These are phyloP conservation scores for Tylopilus sp. DNA, from an alignment of 1,284 basidiomycete species.

Conservation along the genomic window DNA sequence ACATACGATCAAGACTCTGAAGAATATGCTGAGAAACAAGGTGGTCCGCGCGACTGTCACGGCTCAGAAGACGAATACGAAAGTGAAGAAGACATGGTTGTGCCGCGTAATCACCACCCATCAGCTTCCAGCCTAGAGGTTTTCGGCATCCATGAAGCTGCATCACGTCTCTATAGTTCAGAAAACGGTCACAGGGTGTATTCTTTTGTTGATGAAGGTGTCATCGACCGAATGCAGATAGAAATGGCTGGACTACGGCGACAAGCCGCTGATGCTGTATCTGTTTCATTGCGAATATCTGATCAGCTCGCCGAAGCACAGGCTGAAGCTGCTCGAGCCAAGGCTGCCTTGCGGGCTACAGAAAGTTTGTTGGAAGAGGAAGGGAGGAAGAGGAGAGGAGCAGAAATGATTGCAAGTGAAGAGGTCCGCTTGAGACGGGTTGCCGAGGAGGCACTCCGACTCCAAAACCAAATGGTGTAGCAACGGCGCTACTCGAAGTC, in stretches of 20 bases:
- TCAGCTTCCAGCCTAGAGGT: slow-evolving; percentile 30
- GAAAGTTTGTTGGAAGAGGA: slow-evolving; percentile 61
- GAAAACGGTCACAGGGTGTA: slow-evolving; percentile 20
- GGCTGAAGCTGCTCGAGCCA: slow-evolving; percentile 50
- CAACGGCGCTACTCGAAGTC: not conserved
- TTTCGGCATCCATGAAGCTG: slow-evolving; percentile 32
- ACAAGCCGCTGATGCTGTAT: slow-evolving; percentile 61
- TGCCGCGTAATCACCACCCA: slow-evolving; percentile 43
- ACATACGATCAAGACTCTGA: slow-evolving; percentile 19
- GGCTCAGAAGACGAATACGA: slow-evolving; percentile 48
- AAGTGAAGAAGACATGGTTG: slow-evolving; percentile 57
- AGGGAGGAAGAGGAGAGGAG: slow-evolving; percentile 49
- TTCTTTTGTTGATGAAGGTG: slow-evolving; percentile 33
- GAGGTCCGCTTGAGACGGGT: slow-evolving; percentile 46
- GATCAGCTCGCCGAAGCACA: slow-evolving; percentile 61
- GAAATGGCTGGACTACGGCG: slow-evolving; percentile 57
- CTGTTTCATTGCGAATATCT: slow-evolving; percentile 54
- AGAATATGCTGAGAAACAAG: slow-evolving; percentile 33
- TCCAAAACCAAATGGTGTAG: slow-evolving; percentile 19
- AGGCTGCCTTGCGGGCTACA: slow-evolving; percentile 46
- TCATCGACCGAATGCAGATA: slow-evolving; percentile 55
- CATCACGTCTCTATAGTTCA: slow-evolving; percentile 25
- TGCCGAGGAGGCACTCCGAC: slow-evolving; percentile 44
- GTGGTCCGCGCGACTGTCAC: slow-evolving; percentile 32
- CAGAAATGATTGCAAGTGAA: slow-evolving; percentile 49